Evolutionary conservation across 2,329 filamentous ascomycete genomes (phyloP).

Genomic region (Fusarium sp.): DNA sequence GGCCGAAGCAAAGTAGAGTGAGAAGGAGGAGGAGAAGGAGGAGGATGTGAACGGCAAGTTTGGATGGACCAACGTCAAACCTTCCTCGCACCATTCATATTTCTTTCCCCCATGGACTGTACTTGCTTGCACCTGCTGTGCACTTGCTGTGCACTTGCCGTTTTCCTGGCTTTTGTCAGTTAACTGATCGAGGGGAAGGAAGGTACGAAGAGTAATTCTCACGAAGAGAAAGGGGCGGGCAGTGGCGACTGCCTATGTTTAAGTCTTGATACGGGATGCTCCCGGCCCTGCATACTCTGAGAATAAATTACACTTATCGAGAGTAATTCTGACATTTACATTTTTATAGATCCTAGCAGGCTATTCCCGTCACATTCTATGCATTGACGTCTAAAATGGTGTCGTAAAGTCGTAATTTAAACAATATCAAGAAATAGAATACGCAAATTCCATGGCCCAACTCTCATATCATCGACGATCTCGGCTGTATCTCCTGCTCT

Average conservation of each 20-base stretch:
- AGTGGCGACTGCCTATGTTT: too few relatives aligned
- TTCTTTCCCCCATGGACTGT: too few relatives aligned
- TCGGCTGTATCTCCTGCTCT: conserved; percentile 39
- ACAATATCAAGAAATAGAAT: conserved; percentile 12
- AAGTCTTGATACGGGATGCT: too few relatives aligned
- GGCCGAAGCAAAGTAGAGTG: too few relatives aligned
- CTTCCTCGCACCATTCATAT: background rate
- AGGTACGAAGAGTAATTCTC: background rate
- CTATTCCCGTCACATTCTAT: conserved; percentile 6
- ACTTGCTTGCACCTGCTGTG: too few relatives aligned
- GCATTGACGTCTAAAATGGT: conserved; percentile 14
- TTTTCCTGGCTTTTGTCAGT: background rate
- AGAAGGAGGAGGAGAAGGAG: background rate
- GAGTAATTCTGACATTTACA: background rate
- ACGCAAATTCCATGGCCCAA: background rate
- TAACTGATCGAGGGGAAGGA: background rate
- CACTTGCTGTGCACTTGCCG: background rate
- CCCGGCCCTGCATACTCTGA: too few relatives aligned
- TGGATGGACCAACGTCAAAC: background rate
- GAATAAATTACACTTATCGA: too few relatives aligned
- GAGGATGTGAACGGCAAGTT: background rate
- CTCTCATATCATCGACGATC: conserved; percentile 14
- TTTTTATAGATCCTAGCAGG: background rate
- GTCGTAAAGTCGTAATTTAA: conserved; percentile 32
- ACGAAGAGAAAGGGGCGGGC: too few relatives aligned